Evolutionary conservation across 2,329 filamentous ascomycete genomes (phyloP), one percentile per base, ranked within the genome.

Genomic region (Drechslerella dactyloides): DNA sequence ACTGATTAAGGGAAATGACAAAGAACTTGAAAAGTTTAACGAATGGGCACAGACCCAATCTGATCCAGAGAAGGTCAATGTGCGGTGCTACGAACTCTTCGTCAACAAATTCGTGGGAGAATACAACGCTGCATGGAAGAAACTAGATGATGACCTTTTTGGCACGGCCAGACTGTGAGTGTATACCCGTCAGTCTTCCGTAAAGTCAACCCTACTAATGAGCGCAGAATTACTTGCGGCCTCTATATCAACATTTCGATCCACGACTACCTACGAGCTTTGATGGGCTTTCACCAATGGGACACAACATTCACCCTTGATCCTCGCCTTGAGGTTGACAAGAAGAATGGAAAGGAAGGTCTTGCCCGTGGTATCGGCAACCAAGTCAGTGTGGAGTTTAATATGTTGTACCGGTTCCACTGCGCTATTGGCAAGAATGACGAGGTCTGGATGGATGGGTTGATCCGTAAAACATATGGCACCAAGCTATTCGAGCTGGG

Each of bases 361-460:
- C 81, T 84, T 0, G 80, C 83, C 0, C 81, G 85, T 51, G 87
- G 85, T 1, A 82, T 85, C 1, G 87, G 87, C 11, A 89, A 89
- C 75, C 86, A 89, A 74, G 86, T 89, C 51, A 87, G 84, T 46
- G 86, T 85, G 1, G 87, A 89, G 77, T 89, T 89, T 79, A 89
- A 89, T 69, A 80, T 89, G 27, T 81, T 89, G 1, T 89, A 89
- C 76, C 82, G 87, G 24, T 89, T 86, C 82, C 87, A 89, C 78
- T 85, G 84, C 0, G 84, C 83, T 46, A 84, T 88, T 56, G 86
- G 84, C 2, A 80, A 83, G 73, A 82, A 83, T 21, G 87, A 89
- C 73, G 85, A 88, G 76, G 80, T 82, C 44, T 89, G 86, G 86
- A 85, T 85, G 17, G 82, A 87, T 51, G 80, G 83, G 13, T 80